Evolutionary conservation across 345 rosid species (phyloP), one percentile per base, ranked within the genome.

Genomic region (Aquilaria sinensis): DNA sequence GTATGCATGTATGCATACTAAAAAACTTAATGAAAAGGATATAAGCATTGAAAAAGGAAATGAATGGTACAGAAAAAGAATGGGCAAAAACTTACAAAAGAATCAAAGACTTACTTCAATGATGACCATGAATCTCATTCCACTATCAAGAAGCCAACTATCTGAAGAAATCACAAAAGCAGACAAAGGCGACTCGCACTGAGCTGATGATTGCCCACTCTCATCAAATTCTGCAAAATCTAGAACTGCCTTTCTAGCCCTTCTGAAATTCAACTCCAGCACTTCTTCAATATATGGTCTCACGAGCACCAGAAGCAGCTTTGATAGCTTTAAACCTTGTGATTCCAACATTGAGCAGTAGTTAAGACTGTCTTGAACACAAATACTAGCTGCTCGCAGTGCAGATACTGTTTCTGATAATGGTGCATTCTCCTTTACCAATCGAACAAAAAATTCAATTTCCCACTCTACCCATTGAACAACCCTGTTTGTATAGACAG

Each of bases 381-480:
- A 90, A 47, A 82, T 66, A 61, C 88, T 70, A 30, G 95, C 96
- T 41, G 95, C 89, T 72, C 88, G 86, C 74, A 94, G 72, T 2
- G 95, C 96, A 68, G 76, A 78, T 66, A 78, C 69, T 37, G 89
- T 85, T 51, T 94, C 97, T 8, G 95, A 80, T 70, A 95, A 76
- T 58, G 95, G 85, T 53, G 92, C 87, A 60, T 84, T 88, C 58
- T 80, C 95, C 82, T 86, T 90, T 57, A 93, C 92, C 77, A 90
- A 65, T 43, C 95, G 81, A 54, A 83, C 84, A 77, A 90, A 79
- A 63, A 65, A 86, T 76, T 93, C 99, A 51, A 88, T 88, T 76
- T 90, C 90, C 87, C 92, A 81, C 74, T 93, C 98, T 55, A 90
- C 97, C 97, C 96, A 93, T 66, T 88, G 97, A 72, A 93, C 95